phyloP scores from a whole-genome alignment of 225 moss, liverwort and hornwort species.

The Rhytidiadelphus loreus region DNA sequence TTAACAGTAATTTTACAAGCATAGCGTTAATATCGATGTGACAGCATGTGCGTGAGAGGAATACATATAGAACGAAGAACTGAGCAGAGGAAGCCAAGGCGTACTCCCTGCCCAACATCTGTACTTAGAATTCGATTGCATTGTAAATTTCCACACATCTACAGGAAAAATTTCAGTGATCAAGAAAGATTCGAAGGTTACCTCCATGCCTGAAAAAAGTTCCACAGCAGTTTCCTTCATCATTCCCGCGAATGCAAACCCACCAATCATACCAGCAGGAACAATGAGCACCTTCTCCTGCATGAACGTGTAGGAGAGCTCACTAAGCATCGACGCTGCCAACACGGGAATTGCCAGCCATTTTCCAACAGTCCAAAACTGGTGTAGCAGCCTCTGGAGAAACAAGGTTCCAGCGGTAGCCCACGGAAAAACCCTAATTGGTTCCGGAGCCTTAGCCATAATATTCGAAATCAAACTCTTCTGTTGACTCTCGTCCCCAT shows the following conservation, averaged over 20 bases:
- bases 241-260: conserved; percentile 38
- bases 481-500: background rate
- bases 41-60: background rate
- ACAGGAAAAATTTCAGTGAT: background rate
- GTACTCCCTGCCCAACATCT: background rate
- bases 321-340: conserved; percentile 48
- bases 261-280: conserved; percentile 28
- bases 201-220: conserved; percentile 19
- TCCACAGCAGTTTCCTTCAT: conserved; percentile 36
- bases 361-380: conserved; percentile 41
- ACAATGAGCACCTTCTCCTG: conserved; percentile 37
- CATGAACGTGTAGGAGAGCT: conserved; percentile 38
- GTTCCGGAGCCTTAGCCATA: conserved; percentile 23
- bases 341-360: conserved; percentile 48
- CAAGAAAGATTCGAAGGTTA: background rate
- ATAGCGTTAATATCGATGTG: background rate
- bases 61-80: background rate
- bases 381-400: conserved; percentile 17
- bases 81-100: background rate
- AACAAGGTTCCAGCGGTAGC: conserved; percentile 22
- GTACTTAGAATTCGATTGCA: background rate
- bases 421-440: conserved; percentile 45
- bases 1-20: background rate
- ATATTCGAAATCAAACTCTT: background rate
- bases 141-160: background rate